phyloP scores from a whole-genome alignment of 306 rosid species.

The Quercus robur region DNA sequence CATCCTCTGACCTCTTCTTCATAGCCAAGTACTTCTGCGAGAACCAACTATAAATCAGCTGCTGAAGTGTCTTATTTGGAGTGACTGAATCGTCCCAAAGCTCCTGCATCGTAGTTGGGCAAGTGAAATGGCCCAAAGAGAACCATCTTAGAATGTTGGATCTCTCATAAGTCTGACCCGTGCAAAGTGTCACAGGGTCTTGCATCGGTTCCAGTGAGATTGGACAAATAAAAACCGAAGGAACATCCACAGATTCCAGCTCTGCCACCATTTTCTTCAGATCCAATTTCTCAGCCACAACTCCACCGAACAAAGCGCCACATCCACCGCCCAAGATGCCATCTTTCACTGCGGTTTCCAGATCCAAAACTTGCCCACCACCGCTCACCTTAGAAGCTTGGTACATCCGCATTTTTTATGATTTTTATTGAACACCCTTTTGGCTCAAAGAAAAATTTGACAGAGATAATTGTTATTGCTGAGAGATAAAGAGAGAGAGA shows the following conservation, averaged over 20 bases:
- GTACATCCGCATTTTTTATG: constrained; percentile 41
- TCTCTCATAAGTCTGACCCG: constrained; percentile 87
- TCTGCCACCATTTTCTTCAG: constrained; percentile 59
- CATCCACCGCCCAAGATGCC: constrained; percentile 54
- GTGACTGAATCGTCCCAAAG: constrained; percentile 78
- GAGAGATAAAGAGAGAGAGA: neutral
- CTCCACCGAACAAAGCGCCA: constrained; percentile 15
- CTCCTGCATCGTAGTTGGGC: constrained; percentile 88
- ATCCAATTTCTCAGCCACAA: constrained; percentile 42
- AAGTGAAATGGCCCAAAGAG: constrained; percentile 65
- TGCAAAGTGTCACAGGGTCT: constrained; percentile 85
- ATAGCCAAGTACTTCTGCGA: constrained; percentile 46
- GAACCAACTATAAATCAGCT: constrained; percentile 64
- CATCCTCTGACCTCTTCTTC: constrained; percentile 68
- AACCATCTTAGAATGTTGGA: constrained; percentile 76
- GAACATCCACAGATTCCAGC: constrained; percentile 59
- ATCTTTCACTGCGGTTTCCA: constrained; percentile 61
- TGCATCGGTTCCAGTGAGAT: constrained; percentile 76
- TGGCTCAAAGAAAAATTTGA: neutral
- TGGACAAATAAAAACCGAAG: constrained; percentile 74
- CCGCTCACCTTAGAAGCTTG: constrained; percentile 22
- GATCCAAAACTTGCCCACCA: constrained; percentile 56
- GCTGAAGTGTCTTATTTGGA: constrained; percentile 58
- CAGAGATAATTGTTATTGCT: neutral
- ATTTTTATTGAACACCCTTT: constrained; percentile 15